Percentiles rank a stretch among this genome's conserved stretches.
Evolutionary conservation across 1,284 basidiomycete genomes (phyloP).

Genomic region (Sporisorium sorghi): DNA sequence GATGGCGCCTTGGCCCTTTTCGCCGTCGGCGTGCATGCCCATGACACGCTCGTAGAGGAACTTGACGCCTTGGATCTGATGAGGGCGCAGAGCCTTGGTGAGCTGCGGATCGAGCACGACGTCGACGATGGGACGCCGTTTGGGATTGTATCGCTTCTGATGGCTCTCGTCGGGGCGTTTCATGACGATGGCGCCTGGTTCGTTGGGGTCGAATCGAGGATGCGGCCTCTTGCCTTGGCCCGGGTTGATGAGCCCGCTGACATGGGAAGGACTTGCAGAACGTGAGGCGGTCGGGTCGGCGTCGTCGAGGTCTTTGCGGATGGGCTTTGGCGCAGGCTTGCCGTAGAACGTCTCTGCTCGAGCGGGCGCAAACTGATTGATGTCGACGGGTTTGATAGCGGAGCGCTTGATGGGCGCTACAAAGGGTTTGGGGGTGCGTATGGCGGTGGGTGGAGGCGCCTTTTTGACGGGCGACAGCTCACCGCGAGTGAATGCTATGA

Average conservation of each 20-base stretch:
- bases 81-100: constrained; percentile 88
- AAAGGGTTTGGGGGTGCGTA: constrained; percentile 37
- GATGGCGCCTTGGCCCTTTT: constrained; percentile 83
- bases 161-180: constrained; percentile 80
- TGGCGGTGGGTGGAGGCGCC: constrained; percentile 32
- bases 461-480: constrained; percentile 36
- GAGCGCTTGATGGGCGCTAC: constrained; percentile 30
- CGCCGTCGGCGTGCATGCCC: constrained; percentile 88
- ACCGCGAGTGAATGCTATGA: constrained; percentile 37
- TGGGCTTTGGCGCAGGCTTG: constrained; percentile 21
- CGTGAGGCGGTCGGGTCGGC: constrained; percentile 10
- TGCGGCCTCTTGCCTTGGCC: constrained; percentile 36
- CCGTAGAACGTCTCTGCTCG: constrained; percentile 48
- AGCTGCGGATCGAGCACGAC: constrained; percentile 95
- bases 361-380: constrained; percentile 42
- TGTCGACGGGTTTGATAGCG: constrained; percentile 41
- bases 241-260: constrained; percentile 41
- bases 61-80: constrained; percentile 99
- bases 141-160: constrained; percentile 78
- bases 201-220: constrained; percentile 56
- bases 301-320: constrained; percentile 16
- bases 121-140: constrained; percentile 65
- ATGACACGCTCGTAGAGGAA: constrained; percentile 96
- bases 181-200: constrained; percentile 83
- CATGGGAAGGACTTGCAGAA: constrained; percentile 24